Evolutionary conservation across 768 basidiomycete species (phyloP).

Genomic region (Leccinum olivaceopallidum): DNA sequence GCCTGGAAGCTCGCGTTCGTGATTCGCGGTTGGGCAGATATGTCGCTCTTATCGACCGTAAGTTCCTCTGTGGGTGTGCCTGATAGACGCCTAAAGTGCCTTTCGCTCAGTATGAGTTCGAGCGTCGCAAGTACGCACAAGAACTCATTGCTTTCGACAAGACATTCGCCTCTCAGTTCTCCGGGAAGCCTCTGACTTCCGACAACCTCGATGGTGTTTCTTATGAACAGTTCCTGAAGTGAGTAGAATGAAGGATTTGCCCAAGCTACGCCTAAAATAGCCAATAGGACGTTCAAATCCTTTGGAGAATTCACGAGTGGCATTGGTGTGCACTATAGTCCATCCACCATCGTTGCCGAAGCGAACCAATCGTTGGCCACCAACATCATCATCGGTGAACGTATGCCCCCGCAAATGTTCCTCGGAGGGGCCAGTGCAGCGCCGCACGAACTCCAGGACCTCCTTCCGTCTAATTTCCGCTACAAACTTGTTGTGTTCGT

Average conservation of each 20-base stretch:
- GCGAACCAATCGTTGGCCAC: constrained; percentile 38
- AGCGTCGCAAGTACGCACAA: constrained; percentile 53
- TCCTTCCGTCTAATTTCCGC: constrained; percentile 46
- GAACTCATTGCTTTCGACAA: constrained; percentile 57
- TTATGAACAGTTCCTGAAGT: constrained; percentile 48
- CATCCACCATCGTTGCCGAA: constrained; percentile 39
- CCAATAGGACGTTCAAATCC: constrained; percentile 41
- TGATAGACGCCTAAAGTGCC: background rate
- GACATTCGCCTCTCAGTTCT: constrained; percentile 51
- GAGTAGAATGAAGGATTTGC: constrained; percentile 8
- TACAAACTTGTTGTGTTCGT: constrained; percentile 51
- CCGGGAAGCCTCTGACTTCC: constrained; percentile 47
- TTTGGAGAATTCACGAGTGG: constrained; percentile 49
- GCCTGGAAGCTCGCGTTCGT: constrained; percentile 57
- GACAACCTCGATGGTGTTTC: constrained; percentile 38
- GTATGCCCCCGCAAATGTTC: constrained; percentile 48
- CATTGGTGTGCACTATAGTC: constrained; percentile 49
- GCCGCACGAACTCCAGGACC: constrained; percentile 51
- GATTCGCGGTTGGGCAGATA: constrained; percentile 47
- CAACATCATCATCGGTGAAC: constrained; percentile 49
- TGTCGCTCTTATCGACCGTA: constrained; percentile 47
- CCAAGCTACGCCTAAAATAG: constrained; percentile 1
- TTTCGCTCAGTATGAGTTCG: constrained; percentile 46
- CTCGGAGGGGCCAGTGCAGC: constrained; percentile 47
- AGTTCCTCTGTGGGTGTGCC: constrained; percentile 10